These are phyloP conservation scores for Neopestalotiopsis sp. DNA, from an alignment of 2,329 filamentous ascomycete genomes.

Conservation along the genomic window DNA sequence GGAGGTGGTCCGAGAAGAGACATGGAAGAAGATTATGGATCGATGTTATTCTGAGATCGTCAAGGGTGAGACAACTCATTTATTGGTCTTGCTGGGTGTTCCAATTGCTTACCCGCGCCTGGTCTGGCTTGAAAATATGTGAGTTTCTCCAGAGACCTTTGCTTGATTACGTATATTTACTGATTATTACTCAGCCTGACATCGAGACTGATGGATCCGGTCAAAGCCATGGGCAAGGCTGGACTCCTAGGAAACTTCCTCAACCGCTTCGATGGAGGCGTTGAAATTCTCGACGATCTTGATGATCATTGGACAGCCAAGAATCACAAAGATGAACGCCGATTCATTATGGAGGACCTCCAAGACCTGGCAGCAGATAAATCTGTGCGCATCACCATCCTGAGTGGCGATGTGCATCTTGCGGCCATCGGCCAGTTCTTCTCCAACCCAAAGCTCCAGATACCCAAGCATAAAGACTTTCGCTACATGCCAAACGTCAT, in stretches of 20 bases:
- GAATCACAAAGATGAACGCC: conserved; percentile 89
- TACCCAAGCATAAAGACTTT: conserved; percentile 89
- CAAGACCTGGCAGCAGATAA: conserved; percentile 94
- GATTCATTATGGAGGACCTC: conserved; percentile 84
- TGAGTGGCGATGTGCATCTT: conserved; percentile 93
- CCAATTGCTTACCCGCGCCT: conserved; percentile 81
- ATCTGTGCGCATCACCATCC: conserved; percentile 87
- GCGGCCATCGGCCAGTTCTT: conserved; percentile 94
- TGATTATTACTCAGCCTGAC: conserved; percentile 66
- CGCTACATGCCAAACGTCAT: conserved; percentile 97
- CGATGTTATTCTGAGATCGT: conserved; percentile 82
- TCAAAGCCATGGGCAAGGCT: conserved; percentile 85
- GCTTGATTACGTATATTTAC: conserved; percentile 19
- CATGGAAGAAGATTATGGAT: conserved; percentile 86
- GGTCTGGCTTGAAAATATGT: conserved; percentile 75
- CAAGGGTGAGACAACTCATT: conserved; percentile 84
- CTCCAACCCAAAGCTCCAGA: conserved; percentile 78
- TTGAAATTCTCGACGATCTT: conserved; percentile 88
- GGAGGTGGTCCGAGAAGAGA: conserved; percentile 79
- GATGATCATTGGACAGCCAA: conserved; percentile 98
- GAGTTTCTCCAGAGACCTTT: conserved; percentile 37
- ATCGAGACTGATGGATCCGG: conserved; percentile 82
- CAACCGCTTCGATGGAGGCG: conserved; percentile 89
- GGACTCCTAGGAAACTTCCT: conserved; percentile 81
- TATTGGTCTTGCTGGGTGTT: conserved; percentile 86